Evolutionary conservation across 495 filamentous ascomycete species (phyloP), one percentile per base, ranked within the genome.

Genomic region (Monascus purpureus): DNA sequence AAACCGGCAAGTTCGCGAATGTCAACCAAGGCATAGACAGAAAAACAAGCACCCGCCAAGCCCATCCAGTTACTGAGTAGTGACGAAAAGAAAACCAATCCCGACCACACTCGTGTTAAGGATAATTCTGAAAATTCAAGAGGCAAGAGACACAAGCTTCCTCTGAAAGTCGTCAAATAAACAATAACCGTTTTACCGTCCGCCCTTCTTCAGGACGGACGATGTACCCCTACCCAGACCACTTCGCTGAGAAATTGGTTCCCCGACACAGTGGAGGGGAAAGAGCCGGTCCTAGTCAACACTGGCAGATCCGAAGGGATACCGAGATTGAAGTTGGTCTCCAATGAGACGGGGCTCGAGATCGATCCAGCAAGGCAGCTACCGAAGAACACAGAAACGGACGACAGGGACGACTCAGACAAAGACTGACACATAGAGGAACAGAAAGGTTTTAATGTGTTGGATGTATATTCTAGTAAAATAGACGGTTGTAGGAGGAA

Each of bases 141-240:
- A n/a, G n/a, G n/a, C n/a, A n/a, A n/a, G n/a, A n/a, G n/a, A n/a
- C n/a, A n/a, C n/a, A n/a, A n/a, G n/a, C n/a, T n/a, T n/a, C n/a
- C n/a, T n/a, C n/a, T n/a, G n/a, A n/a, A n/a, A n/a, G n/a, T n/a
- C n/a, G n/a, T n/a, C n/a, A n/a, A n/a, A n/a, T n/a, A n/a, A n/a
- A n/a, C n/a, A n/a, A n/a, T n/a, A n/a, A n/a, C 22, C 23, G 31
- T 30, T 55, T 69, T 70, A 68, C 59, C 66, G 67, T 70, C 67
- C 67, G 66, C 59, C 67, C 65, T 64, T 56, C 45, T 58, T 69
- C 63, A 71, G 64, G 67, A 67, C 66, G 67, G 67, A 70, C 67
- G 52, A 37, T 52, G 44, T 38, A 61, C 67, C 66, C 65, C 59
- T 68, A 68, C 46, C 57, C 65, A 70, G 51, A 58, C 45, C 55